Percentiles rank a stretch among this genome's conserved stretches.
Evolutionary conservation across 768 basidiomycete genomes (phyloP).

Genomic region (Galerina marginata): DNA sequence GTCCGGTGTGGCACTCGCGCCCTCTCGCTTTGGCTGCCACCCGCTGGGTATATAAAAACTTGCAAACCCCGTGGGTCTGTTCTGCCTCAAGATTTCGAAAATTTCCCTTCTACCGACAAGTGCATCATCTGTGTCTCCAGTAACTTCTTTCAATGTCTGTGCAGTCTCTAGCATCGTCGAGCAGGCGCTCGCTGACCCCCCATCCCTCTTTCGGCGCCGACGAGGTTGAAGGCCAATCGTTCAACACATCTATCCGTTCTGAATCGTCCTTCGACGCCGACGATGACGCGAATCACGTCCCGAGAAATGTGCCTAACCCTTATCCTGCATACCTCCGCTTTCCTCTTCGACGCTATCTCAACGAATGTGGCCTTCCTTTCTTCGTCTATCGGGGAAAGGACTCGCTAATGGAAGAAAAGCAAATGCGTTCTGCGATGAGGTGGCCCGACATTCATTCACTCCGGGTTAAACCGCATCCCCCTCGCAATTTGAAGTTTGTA

Average conservation of each 20-base stretch:
- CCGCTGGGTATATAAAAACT: no score
- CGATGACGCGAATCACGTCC: no score
- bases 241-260: no score
- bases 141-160: neutral
- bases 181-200: neutral
- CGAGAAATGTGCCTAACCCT: no score
- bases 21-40: no score
- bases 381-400: neutral
- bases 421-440: neutral
- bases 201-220: neutral
- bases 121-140: neutral
- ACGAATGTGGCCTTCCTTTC: conserved; percentile 1
- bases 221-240: neutral
- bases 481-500: conserved; percentile 1
- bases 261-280: no score
- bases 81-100: neutral
- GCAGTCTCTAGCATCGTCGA: neutral
- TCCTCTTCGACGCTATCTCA: conserved; percentile 4
- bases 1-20: no score
- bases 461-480: no score
- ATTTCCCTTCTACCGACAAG: neutral
- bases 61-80: neutral
- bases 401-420: neutral
- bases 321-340: neutral
- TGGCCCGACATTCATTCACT: conserved; percentile 8